Conservation (phyloP, 495 filamentous ascomycete genomes). For the Polyplosphaeria fusca region DNA sequence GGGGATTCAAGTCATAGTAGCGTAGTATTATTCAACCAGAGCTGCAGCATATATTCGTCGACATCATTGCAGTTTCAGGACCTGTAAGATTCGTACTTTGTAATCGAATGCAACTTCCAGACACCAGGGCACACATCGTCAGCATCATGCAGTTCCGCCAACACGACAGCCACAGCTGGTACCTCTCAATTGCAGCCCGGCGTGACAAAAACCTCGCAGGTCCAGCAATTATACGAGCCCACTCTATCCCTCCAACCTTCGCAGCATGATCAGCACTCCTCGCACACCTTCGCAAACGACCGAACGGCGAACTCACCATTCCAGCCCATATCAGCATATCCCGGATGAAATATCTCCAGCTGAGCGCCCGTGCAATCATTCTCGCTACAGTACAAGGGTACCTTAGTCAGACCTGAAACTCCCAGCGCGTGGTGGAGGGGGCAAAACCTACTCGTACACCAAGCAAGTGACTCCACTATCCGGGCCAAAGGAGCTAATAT, state of each 20-base stretch:
- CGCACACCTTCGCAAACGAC: neutral
- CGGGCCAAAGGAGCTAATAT: slow-evolving; percentile 10
- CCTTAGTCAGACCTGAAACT: no score
- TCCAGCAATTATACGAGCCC: neutral
- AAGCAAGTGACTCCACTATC: slow-evolving; percentile 1
- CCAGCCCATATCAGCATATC: slow-evolving; percentile 17
- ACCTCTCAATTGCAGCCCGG: no score
- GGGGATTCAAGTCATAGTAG: no score
- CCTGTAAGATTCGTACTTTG: no score
- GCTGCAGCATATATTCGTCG: no score
- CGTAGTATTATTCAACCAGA: no score
- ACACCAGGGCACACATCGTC: no score
- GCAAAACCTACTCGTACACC: slow-evolving; percentile 9
- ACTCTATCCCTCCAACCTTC: slow-evolving; percentile 1
- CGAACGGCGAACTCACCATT: slow-evolving; percentile 3
- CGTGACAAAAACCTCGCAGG: no score
- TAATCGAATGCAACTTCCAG: no score
- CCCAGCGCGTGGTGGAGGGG: neutral
- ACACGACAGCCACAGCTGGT: no score
- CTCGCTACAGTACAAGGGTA: neutral
- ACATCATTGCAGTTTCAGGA: no score
- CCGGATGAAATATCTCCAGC: slow-evolving; percentile 3
- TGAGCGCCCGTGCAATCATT: slow-evolving; percentile 1
- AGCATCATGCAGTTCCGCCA: no score
- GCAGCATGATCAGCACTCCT: neutral